Base-by-base conservation (phyloP, 257 asterid species). In the Asclepias syriaca region DNA sequence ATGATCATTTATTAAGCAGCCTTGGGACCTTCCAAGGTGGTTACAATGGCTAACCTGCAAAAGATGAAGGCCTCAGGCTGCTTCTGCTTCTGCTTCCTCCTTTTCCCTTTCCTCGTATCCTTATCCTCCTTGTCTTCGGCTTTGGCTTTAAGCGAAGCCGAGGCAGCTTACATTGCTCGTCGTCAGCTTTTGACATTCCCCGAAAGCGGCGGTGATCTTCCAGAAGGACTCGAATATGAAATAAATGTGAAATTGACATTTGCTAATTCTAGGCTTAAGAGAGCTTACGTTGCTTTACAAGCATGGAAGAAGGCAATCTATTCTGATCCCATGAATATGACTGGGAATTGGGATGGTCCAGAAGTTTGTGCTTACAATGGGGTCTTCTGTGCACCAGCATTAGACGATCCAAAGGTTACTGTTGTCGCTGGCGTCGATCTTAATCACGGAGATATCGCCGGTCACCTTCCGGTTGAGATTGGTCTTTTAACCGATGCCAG, bases 401-500 rank as follows among this genome's bases (percentile, higher is more conserved):
- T 83, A 4, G 95, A 91, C 40, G 83, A 84, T 64, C 76, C 89
- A 22, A 79, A 39, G 19, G 49, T 76, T 54, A 84, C 80, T 6
- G 96, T 88, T 48, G 99, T 94, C 19, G 99, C 98, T 0, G 97
- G 97, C 0, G 68, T 94, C 21, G 99, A 94, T 73, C 74, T 94
- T 24, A 94, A 91, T 83, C 85, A 85, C 10, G 97, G 81, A 0
- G 99, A 94, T 43, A 86, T 94, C 7, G 97, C 98, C 0, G 98
- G 98, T 0, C 94, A 91, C 78, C 86, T 94, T 1, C 99, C 99
- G 0, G 85, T 81, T 0, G 99, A 90, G 78, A 70, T 94, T 14
- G 97, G 96, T 4, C 50, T 89, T 64, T 65, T 94, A 14, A 61
- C 79, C 0, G 99, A 94, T 46, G 76, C 90, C 19, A 83, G 92